Conservation (phyloP, 1,139 yeast species). For the Saccharomyces hybrid region DNA sequence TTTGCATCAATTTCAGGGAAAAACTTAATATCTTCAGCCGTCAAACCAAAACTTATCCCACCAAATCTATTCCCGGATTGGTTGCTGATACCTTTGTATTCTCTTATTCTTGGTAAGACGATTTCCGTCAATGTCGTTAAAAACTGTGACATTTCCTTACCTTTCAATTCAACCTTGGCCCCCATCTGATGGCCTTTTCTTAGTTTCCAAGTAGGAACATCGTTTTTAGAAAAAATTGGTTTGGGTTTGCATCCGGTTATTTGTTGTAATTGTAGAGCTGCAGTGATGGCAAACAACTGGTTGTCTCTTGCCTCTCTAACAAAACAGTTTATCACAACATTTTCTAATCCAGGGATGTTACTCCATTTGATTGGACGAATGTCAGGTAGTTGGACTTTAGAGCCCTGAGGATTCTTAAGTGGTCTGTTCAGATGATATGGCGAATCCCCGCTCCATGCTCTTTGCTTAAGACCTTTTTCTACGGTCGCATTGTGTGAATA, state of each 20-base stretch:
- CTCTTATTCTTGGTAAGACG: constrained; percentile 88
- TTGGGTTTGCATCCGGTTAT: constrained; percentile 85
- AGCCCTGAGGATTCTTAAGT: constrained; percentile 53
- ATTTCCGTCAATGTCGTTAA: constrained; percentile 79
- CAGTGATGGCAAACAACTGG: constrained; percentile 67
- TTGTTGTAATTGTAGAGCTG: constrained; percentile 78
- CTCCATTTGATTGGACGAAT: constrained; percentile 54
- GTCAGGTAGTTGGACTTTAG: constrained; percentile 62
- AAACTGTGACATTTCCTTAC: constrained; percentile 81
- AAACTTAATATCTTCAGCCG: constrained; percentile 63
- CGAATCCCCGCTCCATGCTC: constrained; percentile 83
- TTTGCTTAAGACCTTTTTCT: constrained; percentile 57
- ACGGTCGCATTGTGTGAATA: constrained; percentile 54
- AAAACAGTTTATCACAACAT: constrained; percentile 66
- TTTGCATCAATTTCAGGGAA: constrained; percentile 93
- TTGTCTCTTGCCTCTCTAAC: constrained; percentile 68
- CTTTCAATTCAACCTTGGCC: constrained; percentile 70
- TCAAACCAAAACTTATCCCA: constrained; percentile 77
- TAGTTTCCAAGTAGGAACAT: constrained; percentile 80
- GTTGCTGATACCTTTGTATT: constrained; percentile 70
- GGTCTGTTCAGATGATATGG: constrained; percentile 87
- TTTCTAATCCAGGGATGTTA: constrained; percentile 64
- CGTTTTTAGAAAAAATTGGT: constrained; percentile 63
- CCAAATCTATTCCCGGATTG: constrained; percentile 81
- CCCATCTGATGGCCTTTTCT: constrained; percentile 91